Base-by-base conservation (phyloP, 2,329 filamentous ascomycete genomes). In the Fusarium xyrophilum region DNA sequence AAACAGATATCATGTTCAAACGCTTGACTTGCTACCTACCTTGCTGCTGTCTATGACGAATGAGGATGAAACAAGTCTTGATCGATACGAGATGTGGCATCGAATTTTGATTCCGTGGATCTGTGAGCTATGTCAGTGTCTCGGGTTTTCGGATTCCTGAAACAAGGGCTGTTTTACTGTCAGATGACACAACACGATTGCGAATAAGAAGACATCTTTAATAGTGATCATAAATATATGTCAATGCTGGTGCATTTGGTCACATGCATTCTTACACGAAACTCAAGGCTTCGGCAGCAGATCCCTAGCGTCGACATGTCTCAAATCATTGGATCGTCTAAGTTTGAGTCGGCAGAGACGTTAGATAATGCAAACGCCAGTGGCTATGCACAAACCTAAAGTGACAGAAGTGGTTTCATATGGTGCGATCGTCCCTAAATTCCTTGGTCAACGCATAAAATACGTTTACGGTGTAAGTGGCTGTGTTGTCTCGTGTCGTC, bases 1-100 rank as follows among this genome's bases (percentile, higher is more conserved):
- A 64, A 57, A 60, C 59, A 57, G 50, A 61, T 51, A 63, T 43
- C 50, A 69, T 57, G 33, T 67, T 69, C 46, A 54, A 61, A 33
- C 21, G 23, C 38, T 40, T 17, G 40, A 27, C 33, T 43, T n/a
- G 35, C 17, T 36, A 36, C 15, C 11, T 25, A 19, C 25, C 23
- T 27, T 19, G 25, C 33, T 46, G 23, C 42, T 39, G 32, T 47
- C 47, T 53, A 60, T 69, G 63, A 70, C 64, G 67, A 68, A 36
- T 25, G 44, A 50, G 40, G 48, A 33, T 59, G 42, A 67, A 66
- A 57, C 58, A 54, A 44, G 48, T 38, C 50, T 60, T 40, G 40
- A 21, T 44, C 25, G 35, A 61, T 51, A 62, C 43, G 48, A 55
- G 52, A 33, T 59, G 33, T 63, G 28, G 23, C 60, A 69, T 69